A percentile compares a stretch with the other conserved stretches of the same genome.
These are phyloP conservation scores for Citrus medica DNA, from an alignment of 345 rosid genomes.

Conservation along the genomic window DNA sequence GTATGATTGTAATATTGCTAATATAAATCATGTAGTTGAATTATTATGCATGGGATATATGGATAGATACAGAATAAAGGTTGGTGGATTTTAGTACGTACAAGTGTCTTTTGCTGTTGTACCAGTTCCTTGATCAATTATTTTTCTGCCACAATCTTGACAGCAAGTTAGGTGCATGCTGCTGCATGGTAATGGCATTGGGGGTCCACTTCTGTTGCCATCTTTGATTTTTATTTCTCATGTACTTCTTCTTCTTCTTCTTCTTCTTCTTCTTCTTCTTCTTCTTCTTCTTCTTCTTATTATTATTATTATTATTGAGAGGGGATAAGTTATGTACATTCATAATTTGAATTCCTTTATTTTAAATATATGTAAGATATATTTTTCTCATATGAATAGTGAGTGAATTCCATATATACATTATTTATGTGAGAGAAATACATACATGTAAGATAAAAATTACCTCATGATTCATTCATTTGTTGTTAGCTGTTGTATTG, in stretches of 20 bases:
- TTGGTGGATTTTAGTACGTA: conserved; percentile 13
- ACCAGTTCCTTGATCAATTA: background rate
- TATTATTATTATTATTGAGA: too few species aligned
- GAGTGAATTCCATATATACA: too few species aligned
- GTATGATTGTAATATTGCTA: too few species aligned
- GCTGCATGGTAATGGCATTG: background rate
- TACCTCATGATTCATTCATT: background rate
- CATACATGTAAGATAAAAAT: too few species aligned
- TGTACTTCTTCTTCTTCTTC: too few species aligned
- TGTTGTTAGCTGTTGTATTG: background rate
- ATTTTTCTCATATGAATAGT: too few species aligned
- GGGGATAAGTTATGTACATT: too few species aligned
- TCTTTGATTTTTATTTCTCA: background rate
- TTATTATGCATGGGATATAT: background rate
- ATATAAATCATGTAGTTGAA: background rate
- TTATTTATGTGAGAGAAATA: too few species aligned
- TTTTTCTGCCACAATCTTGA: background rate
- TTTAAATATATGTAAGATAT: too few species aligned
- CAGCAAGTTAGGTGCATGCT: background rate
- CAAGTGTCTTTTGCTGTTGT: conserved; percentile 15
- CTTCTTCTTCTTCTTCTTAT: too few species aligned
- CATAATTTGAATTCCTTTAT: too few species aligned
- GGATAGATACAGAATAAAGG: background rate
- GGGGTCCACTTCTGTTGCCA: background rate
- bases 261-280: too few species aligned